Base-by-base conservation (phyloP, 495 filamentous ascomycete genomes). In the Aspergillus campestris region DNA sequence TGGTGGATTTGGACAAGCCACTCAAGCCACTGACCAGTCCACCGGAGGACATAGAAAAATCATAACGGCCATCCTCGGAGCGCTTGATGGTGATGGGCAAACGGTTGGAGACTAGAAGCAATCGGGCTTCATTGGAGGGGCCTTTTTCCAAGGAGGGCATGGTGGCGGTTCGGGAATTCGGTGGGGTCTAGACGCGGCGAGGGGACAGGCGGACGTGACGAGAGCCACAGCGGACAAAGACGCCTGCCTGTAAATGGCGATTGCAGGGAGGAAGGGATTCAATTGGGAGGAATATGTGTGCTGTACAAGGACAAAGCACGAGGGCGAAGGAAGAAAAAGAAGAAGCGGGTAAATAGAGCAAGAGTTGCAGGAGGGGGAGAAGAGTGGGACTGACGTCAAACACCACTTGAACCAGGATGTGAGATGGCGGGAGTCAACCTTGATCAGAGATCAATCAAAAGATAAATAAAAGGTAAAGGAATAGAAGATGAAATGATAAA, bases 61-160 rank as follows among this genome's bases (percentile, higher is more conserved):
- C 77, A 66, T 94, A 97, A 51, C 67, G 70, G 42, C 82, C 83
- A 70, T 91, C 86, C 31, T 94, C 86, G 31, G 81, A 81, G 48
- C 87, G 81, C 68, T 94, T 95, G 65, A 97, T 89, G 39, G 89
- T 95, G 62, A 96, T 94, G 5, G 91, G 91, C 8, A 96, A 77
- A 36, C 92, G 85, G 50, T 97, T 97, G 9, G 91, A 95, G 53
- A 95, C 79, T 36, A 97, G 80, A 32, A 95, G 82, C 34, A 97
- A 73, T 27, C 72, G 61, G 1, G 67, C 62, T 44, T 69, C 65
- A 36, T 59, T 66, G 37, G 52, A 42, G 24, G 56, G 39, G 40
- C 56, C 52, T 39, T 59, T 52, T 45, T 70, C 64, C 38, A 60
- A 51, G 36, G 57, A 56, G 42, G 65, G 58, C 67, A 71, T 71